Base-by-base conservation (phyloP, 179 eudicot species). In the Pouteria campechiana region DNA sequence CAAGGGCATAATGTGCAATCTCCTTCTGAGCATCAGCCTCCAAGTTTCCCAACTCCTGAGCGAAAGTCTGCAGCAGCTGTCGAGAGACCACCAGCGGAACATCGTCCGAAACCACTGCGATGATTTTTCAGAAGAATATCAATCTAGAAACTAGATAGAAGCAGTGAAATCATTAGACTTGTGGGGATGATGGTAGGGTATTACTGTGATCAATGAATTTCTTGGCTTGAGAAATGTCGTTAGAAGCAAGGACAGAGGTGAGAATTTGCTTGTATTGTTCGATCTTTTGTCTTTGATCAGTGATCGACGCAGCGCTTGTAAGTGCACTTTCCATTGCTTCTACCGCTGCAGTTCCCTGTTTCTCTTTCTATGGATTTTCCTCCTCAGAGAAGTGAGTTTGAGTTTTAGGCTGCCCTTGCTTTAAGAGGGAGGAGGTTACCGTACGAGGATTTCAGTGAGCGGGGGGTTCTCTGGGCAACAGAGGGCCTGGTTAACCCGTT, bases 31-130 rank as follows among this genome's bases (percentile, higher is more conserved):
- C 61, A 46, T 82, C 94, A 7, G 94, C 63, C 64, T 76, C 78
- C 54, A 90, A 52, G 29, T 64, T 79, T 48, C 87, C 96, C 15
- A 90, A 54, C 17, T 90, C 98, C 32, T 65, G 78, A 6, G 96
- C 90, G 40, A 90, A 86, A 3, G 76, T 68, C 64, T 90, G 98
- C 52, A 90, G 57, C 33, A 90, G 74, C 67, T 86, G 98, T 17
- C 98, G 59, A 31, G 98, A 90, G 19, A 90, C 98, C 54, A 90
- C 94, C 73, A 90, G 45, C 9, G 98, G 90, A 37, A 90, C 98
- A 50, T 90, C 98, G 36, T 86, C 96, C 28, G 94, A 90, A 19
- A 90, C 45, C 65, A 90, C 98, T 90, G 64, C 30, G 10, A 21
- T 2, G n/a, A n/a, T n/a, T n/a, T n/a, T 31, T 34, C 2, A 32